Evolutionary conservation across 106 monocot species (phyloP), one percentile per base, ranked within the genome.

Genomic region (Phalaenopsis equestris): DNA sequence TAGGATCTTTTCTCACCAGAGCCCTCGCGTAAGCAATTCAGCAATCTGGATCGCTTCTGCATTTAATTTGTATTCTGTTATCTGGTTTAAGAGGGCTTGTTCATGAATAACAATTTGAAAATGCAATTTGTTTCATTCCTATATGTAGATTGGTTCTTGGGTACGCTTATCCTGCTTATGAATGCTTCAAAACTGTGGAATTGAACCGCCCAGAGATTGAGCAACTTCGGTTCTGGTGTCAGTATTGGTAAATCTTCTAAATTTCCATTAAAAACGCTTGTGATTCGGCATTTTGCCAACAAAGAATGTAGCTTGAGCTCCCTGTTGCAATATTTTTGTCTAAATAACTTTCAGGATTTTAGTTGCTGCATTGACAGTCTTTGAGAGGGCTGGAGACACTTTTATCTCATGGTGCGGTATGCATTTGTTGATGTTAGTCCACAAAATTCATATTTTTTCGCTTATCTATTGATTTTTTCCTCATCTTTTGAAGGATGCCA

Each of bases 301-400:
- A 70, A 70, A 15, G 16, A 36, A 11, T 12, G 45, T 74, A 19
- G 45, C 41, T 43, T 42, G 19, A 45, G 72, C n/a, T 72, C 39
- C 15, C 41, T 74, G 17, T 45, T 74, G 74, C 6, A 70, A 17
- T 74, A 16, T 42, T 45, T 74, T 45, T 45, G 11, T 38, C 39
- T 10, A 39, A 6, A 19, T 74, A 42, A 42, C 36, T 45, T 6
- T 55, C 82, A 96, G 96, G 96, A 96, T 96, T 82, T 77, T 96
- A 79, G 91, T 93, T 79, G 93, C 96, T 67, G 67, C 82, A 15
- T 65, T 96, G 57, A 90, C 91, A 4, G 87, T 93, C 12, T 79
- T 90, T 58, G 91, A 96, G 87, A 91, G 93, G 72, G 80, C 93
- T 78, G 93, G 88, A 55, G 96, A 96, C 65, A 21, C 79, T 47